phyloP scores from a whole-genome alignment of 495 filamentous ascomycete genomes.

The Neurospora sp. region DNA sequence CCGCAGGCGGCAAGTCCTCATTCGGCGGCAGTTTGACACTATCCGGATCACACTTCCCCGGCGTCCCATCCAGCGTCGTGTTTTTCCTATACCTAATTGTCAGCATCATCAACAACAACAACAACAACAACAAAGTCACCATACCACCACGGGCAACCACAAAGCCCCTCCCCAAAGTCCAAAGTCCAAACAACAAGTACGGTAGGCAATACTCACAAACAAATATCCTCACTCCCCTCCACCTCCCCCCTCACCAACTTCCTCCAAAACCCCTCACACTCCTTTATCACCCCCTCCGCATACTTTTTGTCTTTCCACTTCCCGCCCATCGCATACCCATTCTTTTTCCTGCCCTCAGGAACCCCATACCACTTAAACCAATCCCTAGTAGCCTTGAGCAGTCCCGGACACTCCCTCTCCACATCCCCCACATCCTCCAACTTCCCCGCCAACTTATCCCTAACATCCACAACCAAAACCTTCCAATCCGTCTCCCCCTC shows the following conservation, averaged over 20 bases:
- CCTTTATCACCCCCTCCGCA: conserved; percentile 9
- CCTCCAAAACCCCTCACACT: conserved; percentile 13
- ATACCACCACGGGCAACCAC: too few species aligned
- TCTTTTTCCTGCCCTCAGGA: conserved; percentile 8
- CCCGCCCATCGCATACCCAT: conserved; percentile 9
- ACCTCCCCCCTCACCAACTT: conserved; percentile 11
- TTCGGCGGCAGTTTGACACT: conserved; percentile 11
- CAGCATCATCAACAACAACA: background rate
- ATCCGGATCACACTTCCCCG: conserved; percentile 13
- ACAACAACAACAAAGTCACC: background rate
- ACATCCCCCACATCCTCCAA: conserved; percentile 21
- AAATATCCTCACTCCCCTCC: conserved; percentile 3
- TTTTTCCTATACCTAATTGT: conserved; percentile 9
- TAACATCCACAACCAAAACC: conserved; percentile 18
- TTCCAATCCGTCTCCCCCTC: conserved; percentile 29
- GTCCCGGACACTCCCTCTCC: conserved; percentile 13
- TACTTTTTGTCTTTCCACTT: background rate
- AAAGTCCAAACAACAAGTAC: too few species aligned
- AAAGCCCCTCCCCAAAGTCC: too few species aligned
- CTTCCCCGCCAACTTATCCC: conserved; percentile 13
- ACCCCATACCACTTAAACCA: conserved; percentile 20
- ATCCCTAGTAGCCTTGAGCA: conserved; percentile 16
- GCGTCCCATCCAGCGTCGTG: conserved; percentile 14
- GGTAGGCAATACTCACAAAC: too few species aligned
- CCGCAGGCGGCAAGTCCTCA: conserved; percentile 13